These are phyloP conservation scores for Lotmaria passim DNA, from an alignment of 208 protist species.

Conservation along the genomic window DNA sequence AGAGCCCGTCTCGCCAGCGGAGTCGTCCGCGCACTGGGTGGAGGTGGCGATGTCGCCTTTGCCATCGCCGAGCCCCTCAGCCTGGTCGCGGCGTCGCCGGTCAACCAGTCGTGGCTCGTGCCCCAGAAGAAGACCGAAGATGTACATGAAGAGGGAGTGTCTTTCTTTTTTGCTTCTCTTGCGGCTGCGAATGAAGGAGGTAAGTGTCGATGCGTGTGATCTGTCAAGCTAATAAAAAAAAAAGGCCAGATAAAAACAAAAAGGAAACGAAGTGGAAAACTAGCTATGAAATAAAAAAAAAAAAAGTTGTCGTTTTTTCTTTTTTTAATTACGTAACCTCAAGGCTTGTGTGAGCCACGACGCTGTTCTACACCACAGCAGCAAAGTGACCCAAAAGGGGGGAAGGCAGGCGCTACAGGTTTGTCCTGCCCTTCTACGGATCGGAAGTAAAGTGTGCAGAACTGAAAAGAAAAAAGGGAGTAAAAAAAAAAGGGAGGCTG, in stretches of 20 bases:
- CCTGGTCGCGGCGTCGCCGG: not conserved
- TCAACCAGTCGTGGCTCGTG: conserved; percentile 5
- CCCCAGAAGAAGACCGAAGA: conserved; percentile 1
- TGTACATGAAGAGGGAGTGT: conserved; percentile 8
- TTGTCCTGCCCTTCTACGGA: no score
- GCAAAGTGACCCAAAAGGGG: no score
- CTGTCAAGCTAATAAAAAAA: conserved; percentile 13
- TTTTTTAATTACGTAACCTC: conserved; percentile 11
- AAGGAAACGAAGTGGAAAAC: no score
- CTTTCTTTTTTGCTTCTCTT: no score
- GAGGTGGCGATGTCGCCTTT: conserved; percentile 1
- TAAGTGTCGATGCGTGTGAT: no score
- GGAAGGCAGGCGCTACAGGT: no score
- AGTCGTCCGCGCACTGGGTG: conserved; percentile 4
- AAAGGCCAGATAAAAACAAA: conserved; percentile 3
- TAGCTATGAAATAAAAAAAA: conserved; percentile 17
- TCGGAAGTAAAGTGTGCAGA: no score
- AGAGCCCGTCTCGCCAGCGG: conserved; percentile 6
- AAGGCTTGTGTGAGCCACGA: no score
- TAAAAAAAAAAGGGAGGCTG: no score
- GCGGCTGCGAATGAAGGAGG: not conserved
- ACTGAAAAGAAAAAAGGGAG: conserved; percentile 10
- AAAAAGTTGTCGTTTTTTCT: conserved; percentile 13
- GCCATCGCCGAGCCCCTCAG: not conserved
- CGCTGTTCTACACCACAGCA: no score